Evolutionary conservation across 2,329 filamentous ascomycete genomes (phyloP), one percentile per base, ranked within the genome.

Genomic region (Rugonectria rugulosa): DNA sequence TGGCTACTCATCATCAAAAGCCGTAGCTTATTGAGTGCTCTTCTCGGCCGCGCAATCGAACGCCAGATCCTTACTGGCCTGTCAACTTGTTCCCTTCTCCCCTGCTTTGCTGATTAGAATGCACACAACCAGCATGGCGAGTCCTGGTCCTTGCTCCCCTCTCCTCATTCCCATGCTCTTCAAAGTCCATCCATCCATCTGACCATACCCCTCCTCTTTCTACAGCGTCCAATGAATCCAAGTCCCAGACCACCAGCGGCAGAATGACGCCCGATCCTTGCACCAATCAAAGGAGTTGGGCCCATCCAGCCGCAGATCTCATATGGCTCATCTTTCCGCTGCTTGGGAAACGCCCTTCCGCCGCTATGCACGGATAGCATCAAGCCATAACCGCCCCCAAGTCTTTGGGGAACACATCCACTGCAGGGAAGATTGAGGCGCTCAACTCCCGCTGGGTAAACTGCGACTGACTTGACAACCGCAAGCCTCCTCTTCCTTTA

Each of bases 311-410:
- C 52, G 26, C 27, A n/a, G n/a, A n/a, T n/a, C n/a, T n/a, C n/a
- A 31, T 31, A 31, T 43, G 44, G 49, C 41, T 19, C 55, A 54
- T 57, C 44, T 24, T 32, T 57, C 38, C 52, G 55, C 56, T 62
- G 59, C 23, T 53, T 60, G 56, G 54, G 48, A 56, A 56, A 58
- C 61, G 65, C 63, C 58, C 56, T 68, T 68, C 68, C 66, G 67
- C 62, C 62, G 66, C 68, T 68, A 70, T 70, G 52, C 50, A 67
- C 68, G 68, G 68, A 69, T 69, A 70, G 62, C 66, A 61, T 68
- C 67, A 71, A 46, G 69, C 68, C 67, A 71, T 69, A 40, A 66
- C 66, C 65, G 68, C 69, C 68, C n/a, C 68, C 67, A 71, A 46
- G 53, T 60, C 58, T 57, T 68, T 40, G 37, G 68, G 68, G 65